phyloP scores from a whole-genome alignment of 2,329 filamentous ascomycete genomes.

The Aspergillus pseudotamarii region DNA sequence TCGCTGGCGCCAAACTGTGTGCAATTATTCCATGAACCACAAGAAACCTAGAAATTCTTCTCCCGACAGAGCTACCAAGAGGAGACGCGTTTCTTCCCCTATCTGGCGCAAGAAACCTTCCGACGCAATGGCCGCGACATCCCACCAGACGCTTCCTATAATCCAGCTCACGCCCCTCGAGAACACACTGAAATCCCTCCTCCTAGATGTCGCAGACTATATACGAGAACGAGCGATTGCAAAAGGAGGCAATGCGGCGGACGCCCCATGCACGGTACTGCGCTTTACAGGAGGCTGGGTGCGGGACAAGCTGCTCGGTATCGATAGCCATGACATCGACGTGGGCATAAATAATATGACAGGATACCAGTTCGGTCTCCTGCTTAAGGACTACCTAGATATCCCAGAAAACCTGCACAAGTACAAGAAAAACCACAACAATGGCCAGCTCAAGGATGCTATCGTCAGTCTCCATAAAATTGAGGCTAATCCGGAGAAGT shows the following conservation, averaged over 20 bases:
- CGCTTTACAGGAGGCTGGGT: slow-evolving; percentile 56
- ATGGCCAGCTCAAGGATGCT: slow-evolving; percentile 61
- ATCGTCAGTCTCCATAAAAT: slow-evolving; percentile 84
- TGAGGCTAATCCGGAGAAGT: slow-evolving; percentile 90
- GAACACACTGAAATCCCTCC: slow-evolving; percentile 69
- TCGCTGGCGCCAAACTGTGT: neutral
- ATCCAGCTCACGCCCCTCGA: slow-evolving; percentile 71
- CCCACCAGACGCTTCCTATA: slow-evolving; percentile 24
- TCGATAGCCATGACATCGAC: slow-evolving; percentile 52
- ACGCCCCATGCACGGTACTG: slow-evolving; percentile 38
- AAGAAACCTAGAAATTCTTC: slow-evolving; percentile 20
- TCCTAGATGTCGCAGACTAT: slow-evolving; percentile 78
- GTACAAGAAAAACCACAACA: slow-evolving; percentile 48
- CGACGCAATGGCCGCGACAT: slow-evolving; percentile 26
- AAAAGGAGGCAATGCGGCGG: slow-evolving; percentile 29
- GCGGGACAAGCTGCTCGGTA: slow-evolving; percentile 52
- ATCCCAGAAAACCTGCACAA: slow-evolving; percentile 42
- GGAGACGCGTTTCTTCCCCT: slow-evolving; percentile 33
- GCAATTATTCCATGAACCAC: slow-evolving; percentile 31
- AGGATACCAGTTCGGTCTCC: slow-evolving; percentile 49
- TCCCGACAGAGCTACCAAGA: slow-evolving; percentile 33
- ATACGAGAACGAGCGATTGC: slow-evolving; percentile 54
- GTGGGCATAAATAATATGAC: slow-evolving; percentile 55
- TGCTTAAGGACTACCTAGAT: slow-evolving; percentile 47
- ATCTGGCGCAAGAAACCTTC: slow-evolving; percentile 24